Evolutionary conservation across 352 stramenopile genomes (phyloP).

Genomic region (Globisporangium spiculum): DNA sequence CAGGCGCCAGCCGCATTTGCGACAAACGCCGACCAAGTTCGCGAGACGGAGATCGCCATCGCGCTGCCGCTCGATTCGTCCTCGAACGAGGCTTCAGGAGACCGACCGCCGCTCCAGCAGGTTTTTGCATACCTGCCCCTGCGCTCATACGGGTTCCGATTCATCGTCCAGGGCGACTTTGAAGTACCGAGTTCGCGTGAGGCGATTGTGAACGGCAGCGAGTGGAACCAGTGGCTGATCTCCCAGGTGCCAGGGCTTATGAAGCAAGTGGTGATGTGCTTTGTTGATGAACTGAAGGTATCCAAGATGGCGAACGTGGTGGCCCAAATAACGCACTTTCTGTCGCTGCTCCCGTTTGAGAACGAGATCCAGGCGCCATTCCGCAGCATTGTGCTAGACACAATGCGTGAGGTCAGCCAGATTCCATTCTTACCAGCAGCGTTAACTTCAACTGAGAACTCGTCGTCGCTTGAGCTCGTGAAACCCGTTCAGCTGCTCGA

Average conservation of each 20-base stretch:
- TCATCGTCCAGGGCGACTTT: constrained; percentile 87
- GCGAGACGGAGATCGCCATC: constrained; percentile 54
- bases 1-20: constrained; percentile 22
- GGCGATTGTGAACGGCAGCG: constrained; percentile 74
- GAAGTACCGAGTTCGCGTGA: constrained; percentile 84
- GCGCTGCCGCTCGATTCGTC: constrained; percentile 36
- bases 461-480: constrained; percentile 13
- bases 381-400: constrained; percentile 48
- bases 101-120: constrained; percentile 56
- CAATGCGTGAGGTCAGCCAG: constrained; percentile 54
- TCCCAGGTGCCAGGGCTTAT: constrained; percentile 64
- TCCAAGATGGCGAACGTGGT: constrained; percentile 2
- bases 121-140: constrained; percentile 85
- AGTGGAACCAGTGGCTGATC: constrained; percentile 89
- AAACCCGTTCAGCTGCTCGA: constrained; percentile 49
- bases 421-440: constrained; percentile 41
- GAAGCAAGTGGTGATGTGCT: constrained; percentile 17
- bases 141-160: constrained; percentile 78
- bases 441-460: background rate
- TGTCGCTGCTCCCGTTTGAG: constrained; percentile 60
- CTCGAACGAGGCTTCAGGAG: background rate
- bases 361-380: constrained; percentile 76
- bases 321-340: constrained; percentile 31
- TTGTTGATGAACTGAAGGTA: constrained; percentile 15
- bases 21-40: constrained; percentile 8